Percentiles rank a stretch among this genome's conserved stretches.
Evolutionary conservation across 1,284 basidiomycete species (phyloP).

Genomic region (Kalmanozyma brasiliensis): DNA sequence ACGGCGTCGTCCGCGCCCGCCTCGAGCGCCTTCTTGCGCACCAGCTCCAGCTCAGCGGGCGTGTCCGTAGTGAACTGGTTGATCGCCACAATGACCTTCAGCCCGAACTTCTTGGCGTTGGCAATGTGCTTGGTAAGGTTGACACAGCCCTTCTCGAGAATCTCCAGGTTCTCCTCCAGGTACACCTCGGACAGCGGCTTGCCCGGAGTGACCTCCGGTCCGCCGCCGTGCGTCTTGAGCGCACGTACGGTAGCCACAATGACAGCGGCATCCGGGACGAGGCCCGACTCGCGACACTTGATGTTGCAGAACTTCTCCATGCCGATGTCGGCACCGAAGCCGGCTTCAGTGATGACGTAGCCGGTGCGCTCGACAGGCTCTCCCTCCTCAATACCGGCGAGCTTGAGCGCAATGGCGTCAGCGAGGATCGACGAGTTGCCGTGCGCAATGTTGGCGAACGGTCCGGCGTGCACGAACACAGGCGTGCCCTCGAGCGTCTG

Average conservation of each 20-base stretch:
- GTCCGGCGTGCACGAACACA: slow-evolving; percentile 98
- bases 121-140: slow-evolving; percentile 94
- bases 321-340: slow-evolving; percentile 97
- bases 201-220: slow-evolving; percentile 94
- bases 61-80: slow-evolving; percentile 95
- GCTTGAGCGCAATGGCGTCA: slow-evolving; percentile 93
- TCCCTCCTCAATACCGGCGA: slow-evolving; percentile 94
- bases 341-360: slow-evolving; percentile 97
- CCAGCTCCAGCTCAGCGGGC: slow-evolving; percentile 85
- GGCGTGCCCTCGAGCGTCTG: slow-evolving; percentile 98
- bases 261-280: slow-evolving; percentile 91
- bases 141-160: slow-evolving; percentile 88
- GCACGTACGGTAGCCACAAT: slow-evolving; percentile 97
- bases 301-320: slow-evolving; percentile 94
- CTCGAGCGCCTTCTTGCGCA: slow-evolving; percentile 81
- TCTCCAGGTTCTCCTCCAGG: slow-evolving; percentile 90
- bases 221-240: slow-evolving; percentile 98
- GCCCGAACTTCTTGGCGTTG: slow-evolving; percentile 93
- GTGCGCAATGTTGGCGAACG: slow-evolving; percentile 99
- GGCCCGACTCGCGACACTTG: slow-evolving; percentile 93
- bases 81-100: slow-evolving; percentile 96
- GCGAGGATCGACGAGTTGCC: slow-evolving; percentile 99
- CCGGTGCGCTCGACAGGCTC: slow-evolving; percentile 83
- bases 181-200: slow-evolving; percentile 94
- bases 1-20: slow-evolving; percentile 95